Conservation (phyloP, 371 early-diverging fungal genomes). For the Zancudomyces culisetae region DNA sequence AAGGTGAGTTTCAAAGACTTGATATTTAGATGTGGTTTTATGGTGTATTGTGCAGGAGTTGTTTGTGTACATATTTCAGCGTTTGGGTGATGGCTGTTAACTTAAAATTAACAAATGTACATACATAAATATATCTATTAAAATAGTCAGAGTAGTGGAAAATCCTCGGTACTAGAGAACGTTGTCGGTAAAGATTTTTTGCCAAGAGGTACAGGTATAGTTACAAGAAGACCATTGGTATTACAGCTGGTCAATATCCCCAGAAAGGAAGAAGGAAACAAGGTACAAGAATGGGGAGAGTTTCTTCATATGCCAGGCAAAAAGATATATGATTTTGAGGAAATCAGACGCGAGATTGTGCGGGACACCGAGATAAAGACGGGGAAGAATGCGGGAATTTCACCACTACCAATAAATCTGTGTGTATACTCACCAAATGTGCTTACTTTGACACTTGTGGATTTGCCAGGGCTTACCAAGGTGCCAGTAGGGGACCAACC, state of each 20-base stretch:
- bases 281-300: constrained; percentile 82
- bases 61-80: too few species aligned
- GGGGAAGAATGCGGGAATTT: constrained; percentile 78
- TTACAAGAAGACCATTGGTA: constrained; percentile 84
- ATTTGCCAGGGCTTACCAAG: constrained; percentile 96
- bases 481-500: constrained; percentile 97
- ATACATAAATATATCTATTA: not conserved
- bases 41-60: too few species aligned
- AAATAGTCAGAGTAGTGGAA: constrained; percentile 83
- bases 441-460: constrained; percentile 91
- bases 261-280: constrained; percentile 18
- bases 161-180: constrained; percentile 97
- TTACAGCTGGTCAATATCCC: constrained; percentile 91
- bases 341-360: constrained; percentile 86
- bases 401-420: constrained; percentile 87
- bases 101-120: too few species aligned
- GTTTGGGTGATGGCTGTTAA: too few species aligned
- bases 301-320: constrained; percentile 86
- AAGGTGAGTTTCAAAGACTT: constrained; percentile 33
- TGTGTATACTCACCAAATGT: constrained; percentile 89
- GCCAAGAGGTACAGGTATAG: constrained; percentile 91
- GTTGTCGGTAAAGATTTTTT: constrained; percentile 97
- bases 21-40: too few species aligned
- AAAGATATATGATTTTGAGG: constrained; percentile 78
- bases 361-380: constrained; percentile 83